These are phyloP conservation scores for Meredithiella fracta DNA, from an alignment of 2,329 filamentous ascomycete species.

Conservation along the genomic window DNA sequence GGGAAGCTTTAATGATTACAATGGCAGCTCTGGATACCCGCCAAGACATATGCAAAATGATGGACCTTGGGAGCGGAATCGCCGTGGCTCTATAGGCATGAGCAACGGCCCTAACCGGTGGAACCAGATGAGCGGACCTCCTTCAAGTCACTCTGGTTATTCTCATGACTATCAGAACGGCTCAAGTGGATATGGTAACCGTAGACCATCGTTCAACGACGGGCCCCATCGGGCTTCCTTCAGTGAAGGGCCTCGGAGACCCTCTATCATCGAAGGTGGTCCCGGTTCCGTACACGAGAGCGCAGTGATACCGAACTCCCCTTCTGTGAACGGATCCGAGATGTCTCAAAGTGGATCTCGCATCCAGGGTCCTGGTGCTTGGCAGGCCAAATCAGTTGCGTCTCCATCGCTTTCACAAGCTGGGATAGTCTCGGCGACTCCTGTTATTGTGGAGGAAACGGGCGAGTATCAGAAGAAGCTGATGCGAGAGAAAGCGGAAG, in stretches of 20 bases:
- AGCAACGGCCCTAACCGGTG: constrained; percentile 1
- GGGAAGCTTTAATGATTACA: constrained; percentile 10
- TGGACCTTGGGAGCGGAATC: constrained; percentile 7
- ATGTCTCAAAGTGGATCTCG: not conserved
- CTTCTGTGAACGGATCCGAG: constrained; percentile 1
- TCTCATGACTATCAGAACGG: not conserved
- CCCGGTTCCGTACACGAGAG: not conserved
- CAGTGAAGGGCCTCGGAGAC: constrained; percentile 1
- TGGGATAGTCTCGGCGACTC: not conserved
- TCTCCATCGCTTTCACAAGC: not conserved
- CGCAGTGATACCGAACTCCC: not conserved
- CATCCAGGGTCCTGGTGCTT: not conserved
- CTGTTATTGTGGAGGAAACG: constrained; percentile 30
- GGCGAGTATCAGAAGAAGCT: constrained; percentile 50
- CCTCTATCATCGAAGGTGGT: not conserved
- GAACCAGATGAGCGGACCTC: constrained; percentile 6
- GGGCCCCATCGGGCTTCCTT: not conserved
- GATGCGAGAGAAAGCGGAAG: constrained; percentile 55
- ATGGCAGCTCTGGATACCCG: constrained; percentile 10
- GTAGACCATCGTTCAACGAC: constrained; percentile 9
- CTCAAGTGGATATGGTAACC: not conserved
- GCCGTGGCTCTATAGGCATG: constrained; percentile 12
- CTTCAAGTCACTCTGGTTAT: constrained; percentile 1
- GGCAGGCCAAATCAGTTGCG: not conserved
- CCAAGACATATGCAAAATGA: constrained; percentile 7